Percentiles rank a stretch among this genome's conserved stretches.
These are phyloP conservation scores for Lasiodiplodia hormozganensis DNA, from an alignment of 2,329 filamentous ascomycete genomes.

Conservation along the genomic window DNA sequence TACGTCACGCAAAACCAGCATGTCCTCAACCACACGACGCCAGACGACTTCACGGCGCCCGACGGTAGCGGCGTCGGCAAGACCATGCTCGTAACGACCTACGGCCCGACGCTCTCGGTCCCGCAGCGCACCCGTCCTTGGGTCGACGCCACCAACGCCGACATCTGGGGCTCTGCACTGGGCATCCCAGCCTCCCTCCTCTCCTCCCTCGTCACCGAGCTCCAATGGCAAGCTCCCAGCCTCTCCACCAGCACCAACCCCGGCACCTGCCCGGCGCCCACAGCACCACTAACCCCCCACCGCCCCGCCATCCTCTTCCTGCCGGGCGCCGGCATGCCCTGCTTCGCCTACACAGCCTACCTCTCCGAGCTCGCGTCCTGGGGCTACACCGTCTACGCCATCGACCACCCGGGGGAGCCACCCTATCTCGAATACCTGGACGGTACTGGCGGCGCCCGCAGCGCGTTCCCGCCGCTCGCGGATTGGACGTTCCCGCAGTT, in stretches of 20 bases:
- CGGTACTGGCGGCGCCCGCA: constrained; percentile 27
- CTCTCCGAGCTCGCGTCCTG: constrained; percentile 33
- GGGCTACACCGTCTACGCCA: constrained; percentile 34
- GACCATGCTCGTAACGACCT: constrained; percentile 36
- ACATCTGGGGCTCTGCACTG: constrained; percentile 30
- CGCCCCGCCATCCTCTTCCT: constrained; percentile 35
- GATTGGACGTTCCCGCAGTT: constrained; percentile 5
- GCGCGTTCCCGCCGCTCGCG: not conserved
- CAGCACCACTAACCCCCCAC: not conserved
- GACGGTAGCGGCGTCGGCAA: constrained; percentile 29
- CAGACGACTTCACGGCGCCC: constrained; percentile 35
- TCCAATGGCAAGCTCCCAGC: not conserved
- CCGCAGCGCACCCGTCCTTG: constrained; percentile 34
- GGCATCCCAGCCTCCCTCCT: not conserved
- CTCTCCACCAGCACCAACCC: not conserved
- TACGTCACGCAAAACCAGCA: constrained; percentile 37
- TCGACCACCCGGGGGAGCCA: constrained; percentile 35
- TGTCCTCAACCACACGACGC: constrained; percentile 37
- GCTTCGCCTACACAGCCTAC: constrained; percentile 31
- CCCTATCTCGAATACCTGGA: constrained; percentile 34
- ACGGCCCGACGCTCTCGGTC: constrained; percentile 35
- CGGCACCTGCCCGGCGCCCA: not conserved
- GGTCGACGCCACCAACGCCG: constrained; percentile 36
- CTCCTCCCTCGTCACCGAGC: constrained; percentile 31
- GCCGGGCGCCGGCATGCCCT: constrained; percentile 33